A percentile compares a stretch with the other conserved stretches of the same genome.
Conservation (phyloP, 2,329 filamentous ascomycete species). For the Xylaria sp. region DNA sequence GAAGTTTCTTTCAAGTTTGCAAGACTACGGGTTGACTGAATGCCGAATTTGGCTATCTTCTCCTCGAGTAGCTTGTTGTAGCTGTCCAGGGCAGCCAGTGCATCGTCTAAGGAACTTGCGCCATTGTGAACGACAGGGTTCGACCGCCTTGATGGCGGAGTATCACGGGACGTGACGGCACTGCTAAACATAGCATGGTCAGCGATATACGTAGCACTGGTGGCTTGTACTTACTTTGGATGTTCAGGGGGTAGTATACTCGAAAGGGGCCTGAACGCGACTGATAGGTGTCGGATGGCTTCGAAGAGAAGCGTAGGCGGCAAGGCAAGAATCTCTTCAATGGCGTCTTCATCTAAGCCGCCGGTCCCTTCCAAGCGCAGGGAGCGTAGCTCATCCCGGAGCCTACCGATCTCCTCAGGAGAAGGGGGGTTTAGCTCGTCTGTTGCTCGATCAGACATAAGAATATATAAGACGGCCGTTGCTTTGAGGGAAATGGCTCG, state of each 20-base stretch:
- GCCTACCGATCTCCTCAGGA: slow-evolving; percentile 7
- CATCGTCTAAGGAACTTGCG: slow-evolving; percentile 6
- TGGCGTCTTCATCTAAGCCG: background rate
- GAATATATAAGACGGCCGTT: background rate
- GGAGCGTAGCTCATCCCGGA: slow-evolving; percentile 19
- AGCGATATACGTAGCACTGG: background rate
- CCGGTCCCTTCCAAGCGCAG: background rate
- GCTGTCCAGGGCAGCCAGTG: background rate
- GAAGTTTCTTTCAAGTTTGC: slow-evolving; percentile 9
- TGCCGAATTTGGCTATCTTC: slow-evolving; percentile 22
- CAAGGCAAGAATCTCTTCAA: slow-evolving; percentile 14
- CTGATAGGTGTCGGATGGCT: background rate
- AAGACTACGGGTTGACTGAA: slow-evolving; percentile 21
- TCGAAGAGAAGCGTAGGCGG: slow-evolving; percentile 13
- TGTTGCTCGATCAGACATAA: slow-evolving; percentile 6
- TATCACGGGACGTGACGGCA: background rate
- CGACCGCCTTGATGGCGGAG: background rate
- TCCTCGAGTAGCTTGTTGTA: slow-evolving; percentile 29
- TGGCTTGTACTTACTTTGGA: slow-evolving; percentile 7
- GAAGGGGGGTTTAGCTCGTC: background rate
- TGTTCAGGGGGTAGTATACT: slow-evolving; percentile 5
- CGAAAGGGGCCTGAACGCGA: slow-evolving; percentile 15
- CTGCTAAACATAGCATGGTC: background rate
- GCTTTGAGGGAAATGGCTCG: background rate
- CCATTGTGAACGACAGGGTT: slow-evolving; percentile 16